Conservation (phyloP, 139 green algal species). For the Chlorokybus atmophyticus region DNA sequence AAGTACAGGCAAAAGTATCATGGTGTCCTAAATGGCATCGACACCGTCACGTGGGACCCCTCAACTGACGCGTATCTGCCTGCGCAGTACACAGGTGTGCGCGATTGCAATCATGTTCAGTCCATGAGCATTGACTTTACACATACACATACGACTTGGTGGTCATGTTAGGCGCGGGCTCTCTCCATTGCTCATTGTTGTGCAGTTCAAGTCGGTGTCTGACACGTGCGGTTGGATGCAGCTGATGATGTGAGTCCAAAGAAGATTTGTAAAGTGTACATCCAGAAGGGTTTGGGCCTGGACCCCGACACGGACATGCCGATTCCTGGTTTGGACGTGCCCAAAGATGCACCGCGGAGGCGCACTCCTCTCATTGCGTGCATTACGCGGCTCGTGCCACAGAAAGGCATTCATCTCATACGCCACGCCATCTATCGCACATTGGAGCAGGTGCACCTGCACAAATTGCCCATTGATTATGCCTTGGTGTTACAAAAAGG, state of each 20-base stretch:
- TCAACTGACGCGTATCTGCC: slow-evolving; percentile 53
- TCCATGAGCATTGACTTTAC: too few species aligned
- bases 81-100: slow-evolving; percentile 53
- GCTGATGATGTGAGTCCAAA: slow-evolving; percentile 43
- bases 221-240: too few species aligned
- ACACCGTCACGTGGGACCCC: slow-evolving; percentile 70
- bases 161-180: too few species aligned
- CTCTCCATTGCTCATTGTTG: too few species aligned
- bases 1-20: slow-evolving; percentile 45
- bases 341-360: neutral
- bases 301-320: neutral
- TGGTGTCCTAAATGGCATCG: slow-evolving; percentile 93
- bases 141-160: too few species aligned
- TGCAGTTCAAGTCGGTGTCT: too few species aligned
- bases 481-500: too few species aligned
- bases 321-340: too few species aligned
- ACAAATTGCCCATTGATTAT: neutral
- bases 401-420: slow-evolving; percentile 84
- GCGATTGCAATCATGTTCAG: too few species aligned
- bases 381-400: slow-evolving; percentile 74
- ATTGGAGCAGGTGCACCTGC: slow-evolving; percentile 22
- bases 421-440: slow-evolving; percentile 50
- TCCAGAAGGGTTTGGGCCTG: slow-evolving; percentile 66
- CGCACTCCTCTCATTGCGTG: slow-evolving; percentile 68
- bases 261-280: slow-evolving; percentile 66